phyloP scores from a whole-genome alignment of 345 rosid species.

The Crucihimalaya himalaica region DNA sequence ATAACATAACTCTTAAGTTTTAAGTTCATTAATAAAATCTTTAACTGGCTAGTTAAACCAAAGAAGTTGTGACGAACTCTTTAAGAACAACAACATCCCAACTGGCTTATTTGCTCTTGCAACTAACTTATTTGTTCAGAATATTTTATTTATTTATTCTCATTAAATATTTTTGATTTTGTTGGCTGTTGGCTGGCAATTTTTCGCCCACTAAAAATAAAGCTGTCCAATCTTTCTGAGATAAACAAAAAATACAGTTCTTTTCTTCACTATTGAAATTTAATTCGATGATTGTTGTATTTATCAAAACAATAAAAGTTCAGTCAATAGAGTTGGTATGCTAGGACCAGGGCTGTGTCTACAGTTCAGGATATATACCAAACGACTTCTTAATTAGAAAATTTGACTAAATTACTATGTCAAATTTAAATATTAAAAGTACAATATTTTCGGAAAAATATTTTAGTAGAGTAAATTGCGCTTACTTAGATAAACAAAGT shows the following conservation, averaged over 20 bases:
- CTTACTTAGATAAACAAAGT: neutral
- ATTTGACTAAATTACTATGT: neutral
- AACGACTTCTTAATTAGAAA: neutral
- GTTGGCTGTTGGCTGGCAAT: constrained; percentile 33
- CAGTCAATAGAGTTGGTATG: constrained; percentile 26
- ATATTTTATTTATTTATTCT: neutral
- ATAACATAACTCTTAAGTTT: no score
- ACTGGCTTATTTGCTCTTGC: constrained; percentile 26
- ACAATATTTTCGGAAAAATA: neutral
- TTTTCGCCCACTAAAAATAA: constrained; percentile 5
- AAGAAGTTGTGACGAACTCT: neutral
- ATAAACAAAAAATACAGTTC: neutral
- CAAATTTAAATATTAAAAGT: neutral
- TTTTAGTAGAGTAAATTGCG: neutral
- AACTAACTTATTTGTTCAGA: constrained; percentile 36
- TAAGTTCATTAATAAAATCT: neutral
- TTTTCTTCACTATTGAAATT: neutral
- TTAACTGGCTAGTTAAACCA: neutral
- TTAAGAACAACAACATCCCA: constrained; percentile 17
- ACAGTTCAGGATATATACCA: neutral
- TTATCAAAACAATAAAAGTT: constrained; percentile 3
- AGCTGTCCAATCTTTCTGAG: constrained; percentile 10
- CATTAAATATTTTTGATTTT: neutral
- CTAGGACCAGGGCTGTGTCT: constrained; percentile 3
- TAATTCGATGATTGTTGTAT: constrained; percentile 17